Evolutionary conservation across 306 rosid species (phyloP).

Genomic region (Datisca glomerata): DNA sequence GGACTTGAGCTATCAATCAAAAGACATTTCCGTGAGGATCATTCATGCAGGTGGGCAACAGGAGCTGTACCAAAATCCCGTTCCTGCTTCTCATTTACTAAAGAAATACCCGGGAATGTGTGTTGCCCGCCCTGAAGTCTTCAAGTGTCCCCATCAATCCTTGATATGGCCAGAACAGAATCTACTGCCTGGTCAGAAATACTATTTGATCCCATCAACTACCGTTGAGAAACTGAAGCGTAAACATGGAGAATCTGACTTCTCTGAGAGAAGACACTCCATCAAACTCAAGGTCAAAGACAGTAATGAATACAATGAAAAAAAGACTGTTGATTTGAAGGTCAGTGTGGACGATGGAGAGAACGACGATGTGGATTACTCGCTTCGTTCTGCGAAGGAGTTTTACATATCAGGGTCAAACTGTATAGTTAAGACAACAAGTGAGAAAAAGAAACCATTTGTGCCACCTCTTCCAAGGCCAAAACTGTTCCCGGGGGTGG

Average conservation of each 20-base stretch:
- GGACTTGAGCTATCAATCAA: conserved; percentile 19
- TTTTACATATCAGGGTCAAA: conserved; percentile 12
- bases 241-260: conserved; percentile 14
- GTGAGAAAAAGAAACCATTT: conserved; percentile 33
- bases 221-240: conserved; percentile 42
- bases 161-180: conserved; percentile 34
- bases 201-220: conserved; percentile 29
- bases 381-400: conserved; percentile 27
- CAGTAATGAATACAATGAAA: conserved; percentile 7
- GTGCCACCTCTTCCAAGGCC: conserved; percentile 50
- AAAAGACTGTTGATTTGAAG: conserved; percentile 12
- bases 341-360: conserved; percentile 16
- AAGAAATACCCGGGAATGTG: conserved; percentile 54
- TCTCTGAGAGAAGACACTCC: neutral
- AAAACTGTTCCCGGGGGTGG: conserved; percentile 17
- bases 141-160: conserved; percentile 45
- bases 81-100: conserved; percentile 45
- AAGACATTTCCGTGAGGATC: conserved; percentile 39
- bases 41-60: conserved; percentile 49
- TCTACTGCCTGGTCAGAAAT: conserved; percentile 56
- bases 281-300: conserved; percentile 1
- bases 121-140: conserved; percentile 52
- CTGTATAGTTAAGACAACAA: conserved; percentile 4
- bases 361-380: conserved; percentile 13
- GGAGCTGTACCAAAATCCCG: conserved; percentile 33